A percentile compares a stretch with the other conserved stretches of the same genome.
phyloP scores from a whole-genome alignment of 179 eudicot species.

The Drosera spatulata region DNA sequence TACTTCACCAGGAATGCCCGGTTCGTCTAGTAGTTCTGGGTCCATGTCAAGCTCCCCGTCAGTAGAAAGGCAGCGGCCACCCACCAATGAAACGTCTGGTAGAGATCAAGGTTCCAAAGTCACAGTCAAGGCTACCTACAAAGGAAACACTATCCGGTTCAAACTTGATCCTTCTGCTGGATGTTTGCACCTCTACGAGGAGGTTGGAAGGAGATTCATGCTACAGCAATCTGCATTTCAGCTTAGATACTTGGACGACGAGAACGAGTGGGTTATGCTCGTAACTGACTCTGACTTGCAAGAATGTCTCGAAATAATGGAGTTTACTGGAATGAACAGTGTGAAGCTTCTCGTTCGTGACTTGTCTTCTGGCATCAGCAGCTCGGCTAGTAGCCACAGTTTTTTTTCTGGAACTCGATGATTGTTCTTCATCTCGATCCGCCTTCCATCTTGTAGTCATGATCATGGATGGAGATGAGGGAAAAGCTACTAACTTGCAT shows the following conservation, averaged over 20 bases:
- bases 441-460: too few relatives aligned
- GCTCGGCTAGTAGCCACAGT: constrained; percentile 59
- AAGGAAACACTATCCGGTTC: constrained; percentile 66
- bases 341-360: constrained; percentile 70
- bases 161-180: constrained; percentile 56
- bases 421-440: too few relatives aligned
- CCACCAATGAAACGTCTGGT: constrained; percentile 10
- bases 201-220: constrained; percentile 64
- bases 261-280: constrained; percentile 89
- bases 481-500: too few relatives aligned
- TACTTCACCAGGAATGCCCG: constrained; percentile 63
- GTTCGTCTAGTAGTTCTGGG: constrained; percentile 53
- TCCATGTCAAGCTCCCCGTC: constrained; percentile 57
- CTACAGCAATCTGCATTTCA: constrained; percentile 53
- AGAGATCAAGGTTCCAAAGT: constrained; percentile 39
- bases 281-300: constrained; percentile 67
- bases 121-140: constrained; percentile 60
- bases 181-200: constrained; percentile 53
- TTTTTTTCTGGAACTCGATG: constrained; percentile 29
- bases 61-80: constrained; percentile 11
- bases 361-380: constrained; percentile 31
- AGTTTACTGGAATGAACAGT: constrained; percentile 43
- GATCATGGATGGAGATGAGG: too few relatives aligned
- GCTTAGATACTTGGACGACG: constrained; percentile 85
- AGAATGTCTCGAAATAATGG: constrained; percentile 78